Base-by-base conservation (phyloP, 2,329 filamentous ascomycete species). In the Exutisphaerella laricina region DNA sequence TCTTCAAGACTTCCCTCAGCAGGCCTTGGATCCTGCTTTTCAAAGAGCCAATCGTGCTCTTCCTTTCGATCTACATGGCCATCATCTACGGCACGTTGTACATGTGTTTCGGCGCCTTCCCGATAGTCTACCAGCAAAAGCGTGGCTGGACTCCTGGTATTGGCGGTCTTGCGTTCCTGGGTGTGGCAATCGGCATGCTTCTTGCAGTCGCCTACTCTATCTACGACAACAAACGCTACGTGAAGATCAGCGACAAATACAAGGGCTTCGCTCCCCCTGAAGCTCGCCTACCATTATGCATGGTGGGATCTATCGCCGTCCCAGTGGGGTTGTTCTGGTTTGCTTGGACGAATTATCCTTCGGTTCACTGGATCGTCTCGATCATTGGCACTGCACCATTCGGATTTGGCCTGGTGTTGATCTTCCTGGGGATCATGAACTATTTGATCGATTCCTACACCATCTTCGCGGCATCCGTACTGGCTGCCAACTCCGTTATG, bases 401-500 rank as follows among this genome's bases (percentile, higher is more conserved):
- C 55, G 75, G 75, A 4, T 76, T 76, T 48, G 75, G 75, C 29
- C 74, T 82, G 56, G 77, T 84, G 1, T 62, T 82, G 21, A 78
- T 85, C 25, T 86, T 85, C 68, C 64, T 85, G n/a, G 70, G 71
- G 4, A 65, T 80, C 33, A 72, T 79, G 58, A 82, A 79, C 64
- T 85, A 85, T 63, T 71, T 85, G 9, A 77, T 85, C 48, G 83
- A 85, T 34, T 13, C 43, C 8, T 53, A 53, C 41, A 81, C 82
- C 39, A 83, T 89, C 54, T 90, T 82, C 50, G 85, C 86, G 1
- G 52, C 52, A 3, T 86, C 81, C 0, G 84, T 82, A 0, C 70
- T 89, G 7, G 85, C 85, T 2, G 84, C 83, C 37, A 87, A 89
- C 66, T 85, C 85, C 1, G 84, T 94, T 58, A 68, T 94, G 25